Evolutionary conservation across 306 rosid genomes (phyloP).

Genomic region (Ochetophila trinervis): DNA sequence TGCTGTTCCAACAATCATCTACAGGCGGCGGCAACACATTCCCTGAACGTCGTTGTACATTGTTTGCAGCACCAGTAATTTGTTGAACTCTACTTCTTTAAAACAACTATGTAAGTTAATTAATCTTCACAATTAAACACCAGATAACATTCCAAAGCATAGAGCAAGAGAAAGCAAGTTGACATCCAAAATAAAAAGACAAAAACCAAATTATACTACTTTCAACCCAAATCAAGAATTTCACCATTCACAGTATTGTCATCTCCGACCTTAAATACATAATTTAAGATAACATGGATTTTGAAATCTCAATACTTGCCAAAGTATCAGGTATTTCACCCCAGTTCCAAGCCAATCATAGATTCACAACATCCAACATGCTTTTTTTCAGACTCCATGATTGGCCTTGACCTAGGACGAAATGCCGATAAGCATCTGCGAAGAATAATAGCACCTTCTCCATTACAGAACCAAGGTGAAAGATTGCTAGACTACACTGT

Average conservation of each 20-base stretch:
- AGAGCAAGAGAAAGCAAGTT: neutral
- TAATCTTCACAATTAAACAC: conserved; percentile 24
- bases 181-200: neutral
- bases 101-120: conserved; percentile 39
- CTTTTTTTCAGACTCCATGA: too few species aligned
- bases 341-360: too few species aligned
- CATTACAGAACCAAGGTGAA: neutral
- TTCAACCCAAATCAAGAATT: too few species aligned
- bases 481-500: neutral
- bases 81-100: conserved; percentile 83
- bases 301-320: too few species aligned
- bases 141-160: conserved; percentile 15
- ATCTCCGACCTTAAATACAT: too few species aligned
- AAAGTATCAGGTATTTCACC: too few species aligned
- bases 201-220: neutral
- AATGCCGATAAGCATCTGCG: too few species aligned
- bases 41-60: conserved; percentile 71
- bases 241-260: too few species aligned
- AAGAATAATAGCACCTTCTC: too few species aligned
- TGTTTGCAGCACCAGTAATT: conserved; percentile 67
- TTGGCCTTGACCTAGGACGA: too few species aligned
- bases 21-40: conserved; percentile 72
- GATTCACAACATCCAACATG: too few species aligned
- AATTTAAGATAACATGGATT: too few species aligned
- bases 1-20: conserved; percentile 51